These are phyloP conservation scores for Leccinum pachyderme DNA, from an alignment of 1,284 basidiomycete species.

Conservation along the genomic window DNA sequence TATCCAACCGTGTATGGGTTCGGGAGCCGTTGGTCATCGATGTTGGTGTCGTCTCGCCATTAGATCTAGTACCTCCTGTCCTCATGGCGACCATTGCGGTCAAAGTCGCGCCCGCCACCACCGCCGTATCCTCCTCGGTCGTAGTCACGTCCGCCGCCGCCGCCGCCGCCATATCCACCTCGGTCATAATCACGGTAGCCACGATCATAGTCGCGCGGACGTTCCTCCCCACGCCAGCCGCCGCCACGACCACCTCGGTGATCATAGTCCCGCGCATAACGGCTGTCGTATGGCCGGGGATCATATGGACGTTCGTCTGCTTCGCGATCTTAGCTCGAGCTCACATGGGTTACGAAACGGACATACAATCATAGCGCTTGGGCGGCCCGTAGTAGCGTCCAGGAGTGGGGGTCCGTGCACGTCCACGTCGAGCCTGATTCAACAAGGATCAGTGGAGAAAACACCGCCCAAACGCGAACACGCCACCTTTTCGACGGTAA, in stretches of 20 bases:
- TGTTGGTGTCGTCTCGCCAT: neutral
- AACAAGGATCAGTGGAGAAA: constrained; percentile 10
- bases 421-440: constrained; percentile 88
- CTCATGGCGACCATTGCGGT: constrained; percentile 38
- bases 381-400: constrained; percentile 93
- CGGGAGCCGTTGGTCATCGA: neutral
- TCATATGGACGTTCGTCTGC: constrained; percentile 75
- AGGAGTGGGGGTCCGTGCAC: constrained; percentile 93
- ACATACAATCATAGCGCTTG: constrained; percentile 65
- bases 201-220: constrained; percentile 41
- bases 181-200: constrained; percentile 5
- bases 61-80: constrained; percentile 37
- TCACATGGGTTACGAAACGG: constrained; percentile 11
- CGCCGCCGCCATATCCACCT: constrained; percentile 12
- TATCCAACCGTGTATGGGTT: neutral
- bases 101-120: constrained; percentile 39
- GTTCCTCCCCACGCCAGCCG: constrained; percentile 34
- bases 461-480: neutral
- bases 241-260: constrained; percentile 46
- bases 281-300: constrained; percentile 77
- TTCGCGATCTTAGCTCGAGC: constrained; percentile 5
- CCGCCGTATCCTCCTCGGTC: constrained; percentile 35
- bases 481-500: constrained; percentile 83
- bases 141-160: constrained; percentile 33
- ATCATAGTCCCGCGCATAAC: constrained; percentile 67